These are phyloP conservation scores for Albugo laibachii DNA, from an alignment of 352 stramenopile genomes.

Conservation along the genomic window DNA sequence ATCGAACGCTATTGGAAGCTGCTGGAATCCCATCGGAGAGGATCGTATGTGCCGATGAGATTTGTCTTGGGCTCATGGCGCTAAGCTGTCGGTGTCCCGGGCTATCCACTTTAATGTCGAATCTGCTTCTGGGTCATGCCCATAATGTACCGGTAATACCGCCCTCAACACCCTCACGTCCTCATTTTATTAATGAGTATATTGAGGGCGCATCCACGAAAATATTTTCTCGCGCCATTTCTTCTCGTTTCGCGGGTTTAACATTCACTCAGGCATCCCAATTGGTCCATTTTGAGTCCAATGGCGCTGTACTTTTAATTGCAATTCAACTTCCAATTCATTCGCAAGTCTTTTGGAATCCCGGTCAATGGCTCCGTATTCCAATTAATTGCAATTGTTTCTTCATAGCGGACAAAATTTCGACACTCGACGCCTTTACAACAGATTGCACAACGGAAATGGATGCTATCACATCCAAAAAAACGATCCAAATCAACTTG, in stretches of 20 bases:
- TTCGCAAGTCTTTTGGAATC: constrained; percentile 52
- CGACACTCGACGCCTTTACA: constrained; percentile 21
- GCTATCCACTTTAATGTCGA: constrained; percentile 66
- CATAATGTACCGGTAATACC: neutral
- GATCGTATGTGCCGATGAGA: constrained; percentile 58
- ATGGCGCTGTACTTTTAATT: constrained; percentile 53
- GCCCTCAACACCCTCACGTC: constrained; percentile 1
- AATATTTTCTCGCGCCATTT: constrained; percentile 53
- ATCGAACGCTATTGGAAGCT: constrained; percentile 52
- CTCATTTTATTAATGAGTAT: constrained; percentile 58
- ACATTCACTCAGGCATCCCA: constrained; percentile 58
- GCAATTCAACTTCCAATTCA: constrained; percentile 28
- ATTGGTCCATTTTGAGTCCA: constrained; percentile 44
- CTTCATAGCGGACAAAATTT: constrained; percentile 54
- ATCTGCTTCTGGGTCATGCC: constrained; percentile 61
- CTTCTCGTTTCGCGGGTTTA: constrained; percentile 30
- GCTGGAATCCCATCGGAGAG: constrained; percentile 46
- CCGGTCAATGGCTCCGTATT: constrained; percentile 35
- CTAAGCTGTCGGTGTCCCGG: constrained; percentile 65
- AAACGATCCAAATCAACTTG: constrained; percentile 7
- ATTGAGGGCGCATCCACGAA: constrained; percentile 54
- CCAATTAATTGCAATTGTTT: constrained; percentile 34
- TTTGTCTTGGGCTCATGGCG: constrained; percentile 68
- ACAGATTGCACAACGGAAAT: neutral
- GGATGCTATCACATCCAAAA: constrained; percentile 6